Percentiles rank a stretch among this genome's conserved stretches.
phyloP scores from a whole-genome alignment of 306 rosid species.

The Sophora flavescens region DNA sequence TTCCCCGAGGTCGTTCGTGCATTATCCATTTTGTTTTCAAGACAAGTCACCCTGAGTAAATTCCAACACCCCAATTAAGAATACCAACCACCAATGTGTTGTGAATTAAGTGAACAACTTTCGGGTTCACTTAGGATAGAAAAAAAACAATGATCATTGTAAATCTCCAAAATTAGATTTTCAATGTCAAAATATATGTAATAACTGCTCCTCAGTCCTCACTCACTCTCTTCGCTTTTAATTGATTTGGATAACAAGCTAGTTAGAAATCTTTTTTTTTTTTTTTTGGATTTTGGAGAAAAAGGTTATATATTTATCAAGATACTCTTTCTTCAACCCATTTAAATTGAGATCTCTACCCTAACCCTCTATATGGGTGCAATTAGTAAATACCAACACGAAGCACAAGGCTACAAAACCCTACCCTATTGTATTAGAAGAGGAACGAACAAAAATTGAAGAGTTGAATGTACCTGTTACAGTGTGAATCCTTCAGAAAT shows the following conservation, averaged over 20 bases:
- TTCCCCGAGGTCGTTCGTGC: conserved; percentile 58
- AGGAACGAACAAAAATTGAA: conserved; percentile 17
- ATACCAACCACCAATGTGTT: background rate
- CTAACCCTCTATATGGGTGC: background rate
- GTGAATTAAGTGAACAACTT: background rate
- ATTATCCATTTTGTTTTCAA: conserved; percentile 59
- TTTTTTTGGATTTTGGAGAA: too few species aligned
- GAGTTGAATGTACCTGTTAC: conserved; percentile 18
- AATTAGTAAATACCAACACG: background rate
- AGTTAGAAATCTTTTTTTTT: background rate
- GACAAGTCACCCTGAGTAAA: background rate
- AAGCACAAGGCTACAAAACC: background rate
- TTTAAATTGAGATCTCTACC: background rate
- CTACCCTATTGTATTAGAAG: background rate
- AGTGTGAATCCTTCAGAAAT: background rate
- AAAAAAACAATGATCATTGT: background rate
- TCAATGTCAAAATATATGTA: background rate
- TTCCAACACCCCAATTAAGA: background rate
- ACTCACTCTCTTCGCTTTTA: background rate
- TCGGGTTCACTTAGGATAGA: background rate
- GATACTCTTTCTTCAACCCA: background rate
- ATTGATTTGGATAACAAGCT: background rate
- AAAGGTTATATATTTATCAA: background rate
- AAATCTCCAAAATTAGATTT: background rate
- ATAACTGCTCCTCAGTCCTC: background rate